Percentiles rank a stretch among this genome's conserved stretches.
phyloP scores from a whole-genome alignment of 2,329 filamentous ascomycete species.

The Hymenoscyphus occultus region DNA sequence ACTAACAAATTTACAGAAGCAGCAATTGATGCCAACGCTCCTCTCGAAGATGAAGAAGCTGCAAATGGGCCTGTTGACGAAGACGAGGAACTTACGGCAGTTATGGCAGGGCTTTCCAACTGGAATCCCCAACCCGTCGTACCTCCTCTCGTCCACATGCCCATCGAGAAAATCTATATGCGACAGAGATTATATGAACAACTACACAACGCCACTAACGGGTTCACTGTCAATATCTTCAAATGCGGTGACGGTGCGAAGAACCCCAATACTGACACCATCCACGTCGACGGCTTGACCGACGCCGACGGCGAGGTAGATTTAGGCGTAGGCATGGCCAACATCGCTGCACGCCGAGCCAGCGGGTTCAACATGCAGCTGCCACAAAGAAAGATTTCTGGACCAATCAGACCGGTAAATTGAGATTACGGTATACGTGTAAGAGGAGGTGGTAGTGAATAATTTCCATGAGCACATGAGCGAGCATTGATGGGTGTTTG shows the following conservation, averaged over 20 bases:
- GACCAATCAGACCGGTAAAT: neutral
- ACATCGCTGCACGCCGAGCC: slow-evolving; percentile 20
- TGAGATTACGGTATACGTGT: neutral
- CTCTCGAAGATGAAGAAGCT: slow-evolving; percentile 77
- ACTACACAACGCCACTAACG: slow-evolving; percentile 63
- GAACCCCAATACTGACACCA: slow-evolving; percentile 49
- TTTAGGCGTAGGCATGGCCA: slow-evolving; percentile 29
- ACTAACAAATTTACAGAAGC: slow-evolving; percentile 59
- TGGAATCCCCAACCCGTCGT: slow-evolving; percentile 78
- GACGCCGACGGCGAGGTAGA: slow-evolving; percentile 60
- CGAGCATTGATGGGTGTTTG: neutral
- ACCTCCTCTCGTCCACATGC: slow-evolving; percentile 59
- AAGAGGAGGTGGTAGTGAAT: neutral
- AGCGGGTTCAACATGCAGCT: slow-evolving; percentile 27
- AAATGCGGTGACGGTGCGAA: slow-evolving; percentile 54
- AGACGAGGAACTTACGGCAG: slow-evolving; percentile 86
- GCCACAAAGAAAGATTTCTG: slow-evolving; percentile 13
- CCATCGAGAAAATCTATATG: slow-evolving; percentile 62
- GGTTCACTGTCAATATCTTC: slow-evolving; percentile 64
- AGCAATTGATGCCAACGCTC: slow-evolving; percentile 90
- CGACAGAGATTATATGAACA: slow-evolving; percentile 63
- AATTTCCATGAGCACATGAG: neutral
- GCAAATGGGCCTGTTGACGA: slow-evolving; percentile 83
- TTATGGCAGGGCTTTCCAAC: slow-evolving; percentile 76
- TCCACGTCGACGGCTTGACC: slow-evolving; percentile 45